Conservation (phyloP, 1,284 basidiomycete genomes). For the Waitea zeae region DNA sequence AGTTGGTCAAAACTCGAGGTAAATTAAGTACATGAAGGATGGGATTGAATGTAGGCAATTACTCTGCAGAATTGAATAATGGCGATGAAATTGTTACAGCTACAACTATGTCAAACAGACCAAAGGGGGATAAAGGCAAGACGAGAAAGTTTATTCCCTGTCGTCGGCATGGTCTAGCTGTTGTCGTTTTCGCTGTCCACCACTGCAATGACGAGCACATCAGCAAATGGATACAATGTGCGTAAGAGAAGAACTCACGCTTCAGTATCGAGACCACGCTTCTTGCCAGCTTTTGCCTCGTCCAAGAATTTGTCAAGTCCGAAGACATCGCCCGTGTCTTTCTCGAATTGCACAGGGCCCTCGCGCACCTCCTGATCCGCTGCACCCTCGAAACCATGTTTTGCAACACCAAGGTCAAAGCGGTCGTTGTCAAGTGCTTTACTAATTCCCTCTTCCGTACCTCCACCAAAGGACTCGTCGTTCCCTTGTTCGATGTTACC, state of each 20-base stretch:
- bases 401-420: slow-evolving; percentile 80
- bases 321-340: slow-evolving; percentile 95
- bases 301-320: slow-evolving; percentile 95
- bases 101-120: too few species aligned
- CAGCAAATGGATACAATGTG: slow-evolving; percentile 5
- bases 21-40: too few species aligned
- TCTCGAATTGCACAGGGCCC: slow-evolving; percentile 99
- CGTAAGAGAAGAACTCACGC: slow-evolving; percentile 29
- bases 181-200: slow-evolving; percentile 50
- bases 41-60: too few species aligned
- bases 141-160: slow-evolving; percentile 28
- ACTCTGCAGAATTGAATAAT: too few species aligned
- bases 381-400: slow-evolving; percentile 80
- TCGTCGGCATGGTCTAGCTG: slow-evolving; percentile 54
- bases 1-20: too few species aligned
- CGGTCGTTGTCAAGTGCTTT: slow-evolving; percentile 87
- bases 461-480: slow-evolving; percentile 84
- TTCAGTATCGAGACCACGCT: slow-evolving; percentile 70
- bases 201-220: slow-evolving; percentile 17
- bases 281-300: slow-evolving; percentile 87
- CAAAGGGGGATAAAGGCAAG: too few species aligned
- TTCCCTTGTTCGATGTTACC: slow-evolving; percentile 72
- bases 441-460: slow-evolving; percentile 85
- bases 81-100: too few species aligned
- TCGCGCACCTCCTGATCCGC: slow-evolving; percentile 68